These are phyloP conservation scores for Phytophthora constricta DNA, from an alignment of 352 stramenopile genomes.

Conservation along the genomic window DNA sequence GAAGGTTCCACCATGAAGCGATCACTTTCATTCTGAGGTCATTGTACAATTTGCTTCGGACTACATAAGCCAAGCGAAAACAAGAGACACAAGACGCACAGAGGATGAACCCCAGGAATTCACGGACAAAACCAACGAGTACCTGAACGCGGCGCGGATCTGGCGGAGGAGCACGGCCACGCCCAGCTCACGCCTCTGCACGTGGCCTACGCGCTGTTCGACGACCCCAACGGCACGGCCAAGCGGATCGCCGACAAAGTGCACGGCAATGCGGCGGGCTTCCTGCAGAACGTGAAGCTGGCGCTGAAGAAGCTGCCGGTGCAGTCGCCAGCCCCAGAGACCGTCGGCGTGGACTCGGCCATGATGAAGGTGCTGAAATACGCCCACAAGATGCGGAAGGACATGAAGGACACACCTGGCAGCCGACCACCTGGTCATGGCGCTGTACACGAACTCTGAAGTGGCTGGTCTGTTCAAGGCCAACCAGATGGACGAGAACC, in stretches of 20 bases:
- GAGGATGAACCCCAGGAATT: conserved; percentile 79
- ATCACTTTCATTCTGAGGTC: neutral
- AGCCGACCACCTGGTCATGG: conserved; percentile 75
- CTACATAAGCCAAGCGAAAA: conserved; percentile 26
- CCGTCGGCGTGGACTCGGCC: conserved; percentile 61
- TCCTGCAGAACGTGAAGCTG: conserved; percentile 52
- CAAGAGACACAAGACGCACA: conserved; percentile 25
- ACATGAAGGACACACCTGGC: conserved; percentile 84
- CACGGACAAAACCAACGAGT: conserved; percentile 83
- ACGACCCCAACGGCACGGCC: conserved; percentile 66
- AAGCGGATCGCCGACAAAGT: conserved; percentile 56
- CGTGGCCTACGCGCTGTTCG: conserved; percentile 71
- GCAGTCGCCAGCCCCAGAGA: conserved; percentile 78
- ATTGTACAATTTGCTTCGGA: conserved; percentile 39
- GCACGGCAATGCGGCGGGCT: conserved; percentile 53
- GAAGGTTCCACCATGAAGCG: conserved; percentile 31
- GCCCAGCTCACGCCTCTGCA: conserved; percentile 82
- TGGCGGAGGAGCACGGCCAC: conserved; percentile 60
- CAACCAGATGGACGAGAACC: conserved; percentile 69
- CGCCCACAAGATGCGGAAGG: conserved; percentile 81
- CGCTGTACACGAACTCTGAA: conserved; percentile 69
- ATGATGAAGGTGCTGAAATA: conserved; percentile 85
- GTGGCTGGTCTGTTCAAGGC: conserved; percentile 67
- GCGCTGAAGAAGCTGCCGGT: conserved; percentile 74
- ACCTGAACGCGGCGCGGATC: conserved; percentile 52